These are phyloP conservation scores for Penicillium cataractarum DNA, from an alignment of 495 filamentous ascomycete species.

Conservation along the genomic window DNA sequence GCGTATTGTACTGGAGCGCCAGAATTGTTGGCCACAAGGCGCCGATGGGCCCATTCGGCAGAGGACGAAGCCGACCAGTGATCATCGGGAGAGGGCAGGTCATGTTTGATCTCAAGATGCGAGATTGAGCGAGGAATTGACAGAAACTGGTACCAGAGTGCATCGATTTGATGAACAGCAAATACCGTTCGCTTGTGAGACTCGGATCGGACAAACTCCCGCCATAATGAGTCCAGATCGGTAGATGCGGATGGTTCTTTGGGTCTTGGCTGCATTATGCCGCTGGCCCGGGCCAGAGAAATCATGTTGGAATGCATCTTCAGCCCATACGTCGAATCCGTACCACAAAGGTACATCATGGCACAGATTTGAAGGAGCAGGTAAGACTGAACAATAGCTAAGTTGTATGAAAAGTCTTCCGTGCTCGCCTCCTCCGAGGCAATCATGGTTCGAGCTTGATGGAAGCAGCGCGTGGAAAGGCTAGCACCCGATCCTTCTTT, in stretches of 20 bases:
- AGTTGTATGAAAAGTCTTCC: conserved; percentile 13
- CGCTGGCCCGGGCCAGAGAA: conserved; percentile 30
- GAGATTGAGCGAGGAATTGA: conserved; percentile 41
- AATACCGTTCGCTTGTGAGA: conserved; percentile 42
- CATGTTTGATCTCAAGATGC: conserved; percentile 43
- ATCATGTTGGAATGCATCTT: conserved; percentile 42
- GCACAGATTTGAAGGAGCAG: conserved; percentile 39
- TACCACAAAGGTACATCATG: conserved; percentile 43
- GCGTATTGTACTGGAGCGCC: conserved; percentile 32
- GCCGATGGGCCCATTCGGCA: conserved; percentile 39
- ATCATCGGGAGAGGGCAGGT: conserved; percentile 37
- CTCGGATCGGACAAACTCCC: conserved; percentile 35
- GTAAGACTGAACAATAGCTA: conserved; percentile 35
- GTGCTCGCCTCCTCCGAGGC: conserved; percentile 19
- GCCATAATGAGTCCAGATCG: conserved; percentile 37
- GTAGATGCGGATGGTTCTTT: conserved; percentile 19
- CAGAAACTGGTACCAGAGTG: conserved; percentile 43
- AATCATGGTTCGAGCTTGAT: conserved; percentile 32
- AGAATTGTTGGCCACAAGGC: conserved; percentile 23
- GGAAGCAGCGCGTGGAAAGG: conserved; percentile 37
- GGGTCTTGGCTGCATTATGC: conserved; percentile 32
- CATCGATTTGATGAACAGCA: conserved; percentile 44
- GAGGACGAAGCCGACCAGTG: conserved; percentile 35
- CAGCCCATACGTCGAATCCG: conserved; percentile 31
- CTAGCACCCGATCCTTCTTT: conserved; percentile 30